A percentile compares a stretch with the other conserved stretches of the same genome.
phyloP scores from a whole-genome alignment of 768 basidiomycete genomes.

The Leccinum obscurum region DNA sequence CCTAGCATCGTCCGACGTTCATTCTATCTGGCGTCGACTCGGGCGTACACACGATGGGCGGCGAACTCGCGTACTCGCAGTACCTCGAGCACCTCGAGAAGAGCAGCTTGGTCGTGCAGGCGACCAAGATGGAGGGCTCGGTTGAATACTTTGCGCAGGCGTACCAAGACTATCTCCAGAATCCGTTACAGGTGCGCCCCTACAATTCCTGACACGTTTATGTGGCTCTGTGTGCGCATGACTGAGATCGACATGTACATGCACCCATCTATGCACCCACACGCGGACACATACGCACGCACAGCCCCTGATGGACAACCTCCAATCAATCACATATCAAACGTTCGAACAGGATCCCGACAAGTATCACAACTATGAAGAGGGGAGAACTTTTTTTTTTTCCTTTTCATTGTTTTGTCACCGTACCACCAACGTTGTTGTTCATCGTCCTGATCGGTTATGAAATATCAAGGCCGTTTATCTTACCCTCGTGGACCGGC shows the following conservation, averaged over 20 bases:
- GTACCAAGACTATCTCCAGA: slow-evolving; percentile 94
- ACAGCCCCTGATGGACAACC: slow-evolving; percentile 95
- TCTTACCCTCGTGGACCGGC: slow-evolving; percentile 74
- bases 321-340: slow-evolving; percentile 94
- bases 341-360: slow-evolving; percentile 98
- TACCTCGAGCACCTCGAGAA: slow-evolving; percentile 85
- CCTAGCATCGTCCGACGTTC: slow-evolving; percentile 80
- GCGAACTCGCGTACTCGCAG: slow-evolving; percentile 85
- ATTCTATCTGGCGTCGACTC: slow-evolving; percentile 72
- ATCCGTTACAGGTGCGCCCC: slow-evolving; percentile 76
- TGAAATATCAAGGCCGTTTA: slow-evolving; percentile 64
- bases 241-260: not conserved
- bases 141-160: slow-evolving; percentile 90
- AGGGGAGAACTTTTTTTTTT: slow-evolving; percentile 45
- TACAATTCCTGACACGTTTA: not conserved
- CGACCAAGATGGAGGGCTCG: slow-evolving; percentile 64
- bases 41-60: slow-evolving; percentile 74
- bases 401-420: not conserved
- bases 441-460: not conserved
- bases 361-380: slow-evolving; percentile 94
- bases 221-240: not conserved
- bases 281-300: slow-evolving; percentile 29
- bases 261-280: too few species aligned
- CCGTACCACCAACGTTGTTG: slow-evolving; percentile 9
- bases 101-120: slow-evolving; percentile 66